Percentiles rank a stretch among this genome's conserved stretches.
Conservation (phyloP, 805 yeast species). For the Myxozyma melibiosi region DNA sequence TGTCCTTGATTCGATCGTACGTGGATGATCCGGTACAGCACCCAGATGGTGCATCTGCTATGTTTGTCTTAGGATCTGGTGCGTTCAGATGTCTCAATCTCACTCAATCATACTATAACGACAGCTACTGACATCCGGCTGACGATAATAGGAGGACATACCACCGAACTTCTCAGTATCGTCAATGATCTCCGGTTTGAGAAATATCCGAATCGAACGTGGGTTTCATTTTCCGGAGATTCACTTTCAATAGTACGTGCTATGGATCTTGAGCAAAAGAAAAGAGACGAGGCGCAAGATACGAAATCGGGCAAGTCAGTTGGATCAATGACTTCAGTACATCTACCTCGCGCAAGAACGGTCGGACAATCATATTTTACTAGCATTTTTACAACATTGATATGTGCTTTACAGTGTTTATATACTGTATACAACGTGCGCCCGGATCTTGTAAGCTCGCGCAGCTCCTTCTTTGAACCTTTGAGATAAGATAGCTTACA, state of each 20-base stretch:
- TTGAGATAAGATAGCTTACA: not conserved
- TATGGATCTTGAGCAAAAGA: conserved; percentile 33
- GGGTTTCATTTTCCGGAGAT: conserved; percentile 56
- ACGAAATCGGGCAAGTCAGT: conserved; percentile 36
- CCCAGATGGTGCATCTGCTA: conserved; percentile 33
- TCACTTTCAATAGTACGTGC: conserved; percentile 48
- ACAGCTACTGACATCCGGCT: conserved; percentile 74
- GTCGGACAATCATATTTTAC: conserved; percentile 59
- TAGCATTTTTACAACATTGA: conserved; percentile 51
- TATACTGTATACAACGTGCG: conserved; percentile 35
- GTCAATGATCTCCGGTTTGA: conserved; percentile 46
- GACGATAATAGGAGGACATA: conserved; percentile 24
- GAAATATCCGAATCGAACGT: conserved; percentile 37
- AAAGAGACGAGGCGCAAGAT: conserved; percentile 20
- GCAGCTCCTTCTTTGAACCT: not conserved
- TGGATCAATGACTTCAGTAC: conserved; percentile 36
- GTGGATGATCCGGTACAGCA: not conserved
- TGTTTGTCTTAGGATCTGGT: conserved; percentile 88
- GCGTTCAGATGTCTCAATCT: not conserved
- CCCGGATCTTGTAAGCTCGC: conserved; percentile 46
- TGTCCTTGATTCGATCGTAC: conserved; percentile 11
- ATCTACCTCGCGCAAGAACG: conserved; percentile 58
- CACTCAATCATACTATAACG: conserved; percentile 42
- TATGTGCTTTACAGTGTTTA: conserved; percentile 44
- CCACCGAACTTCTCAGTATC: conserved; percentile 60